Percentiles rank a stretch among this genome's conserved stretches.
These are phyloP conservation scores for Pleurotus eryngii DNA, from an alignment of 768 basidiomycete genomes.

Conservation along the genomic window DNA sequence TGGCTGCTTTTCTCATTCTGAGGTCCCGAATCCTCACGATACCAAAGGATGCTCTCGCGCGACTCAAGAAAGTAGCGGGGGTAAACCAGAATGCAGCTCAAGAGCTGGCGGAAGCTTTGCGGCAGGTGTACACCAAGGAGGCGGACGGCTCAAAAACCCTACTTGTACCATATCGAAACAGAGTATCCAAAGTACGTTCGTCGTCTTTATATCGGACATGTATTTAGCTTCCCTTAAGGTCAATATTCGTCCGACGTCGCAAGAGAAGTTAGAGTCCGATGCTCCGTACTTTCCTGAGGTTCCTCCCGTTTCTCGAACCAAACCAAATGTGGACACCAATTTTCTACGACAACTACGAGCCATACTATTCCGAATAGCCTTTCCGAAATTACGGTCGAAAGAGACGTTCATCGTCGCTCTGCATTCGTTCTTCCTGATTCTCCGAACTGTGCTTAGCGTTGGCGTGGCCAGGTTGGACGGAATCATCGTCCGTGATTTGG, in stretches of 20 bases:
- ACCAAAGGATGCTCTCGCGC: conserved; percentile 26
- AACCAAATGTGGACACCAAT: conserved; percentile 64
- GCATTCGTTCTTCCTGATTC: conserved; percentile 83
- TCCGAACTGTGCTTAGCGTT: conserved; percentile 84
- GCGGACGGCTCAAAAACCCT: conserved; percentile 58
- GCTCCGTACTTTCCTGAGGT: conserved; percentile 61
- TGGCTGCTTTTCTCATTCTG: conserved; percentile 47
- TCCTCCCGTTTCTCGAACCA: conserved; percentile 35
- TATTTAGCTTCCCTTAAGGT: conserved; percentile 25
- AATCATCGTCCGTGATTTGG: conserved; percentile 82
- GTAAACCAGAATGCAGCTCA: conserved; percentile 29
- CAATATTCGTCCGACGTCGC: conserved; percentile 44
- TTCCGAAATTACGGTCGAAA: conserved; percentile 59
- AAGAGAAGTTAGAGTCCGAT: conserved; percentile 47
- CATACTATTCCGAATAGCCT: conserved; percentile 67
- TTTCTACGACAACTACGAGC: conserved; percentile 74
- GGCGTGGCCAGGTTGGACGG: conserved; percentile 89
- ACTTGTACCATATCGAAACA: conserved; percentile 57
- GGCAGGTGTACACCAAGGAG: conserved; percentile 61
- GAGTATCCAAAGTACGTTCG: conserved; percentile 55
- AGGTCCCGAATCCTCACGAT: conserved; percentile 40
- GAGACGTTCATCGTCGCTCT: conserved; percentile 71
- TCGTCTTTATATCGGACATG: background rate
- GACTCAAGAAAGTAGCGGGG: conserved; percentile 24
- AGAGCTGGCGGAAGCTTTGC: conserved; percentile 46